Conservation (phyloP, 2,329 filamentous ascomycete species). For the Penicillium sp. region DNA sequence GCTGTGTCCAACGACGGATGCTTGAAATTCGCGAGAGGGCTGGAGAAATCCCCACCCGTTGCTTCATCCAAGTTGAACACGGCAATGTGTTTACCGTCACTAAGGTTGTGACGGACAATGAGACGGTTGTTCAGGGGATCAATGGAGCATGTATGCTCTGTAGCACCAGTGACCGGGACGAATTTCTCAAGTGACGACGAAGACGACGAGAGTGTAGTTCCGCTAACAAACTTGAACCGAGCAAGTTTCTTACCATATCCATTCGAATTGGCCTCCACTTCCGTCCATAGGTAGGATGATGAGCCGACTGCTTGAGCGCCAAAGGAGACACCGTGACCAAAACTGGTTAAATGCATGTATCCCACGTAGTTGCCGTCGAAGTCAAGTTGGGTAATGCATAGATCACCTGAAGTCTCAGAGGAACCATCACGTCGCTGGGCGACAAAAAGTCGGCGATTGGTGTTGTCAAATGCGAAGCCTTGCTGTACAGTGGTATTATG, state of each 20-base stretch:
- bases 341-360: conserved; percentile 23
- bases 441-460: conserved; percentile 24
- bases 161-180: conserved; percentile 12
- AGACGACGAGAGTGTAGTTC: conserved; percentile 11
- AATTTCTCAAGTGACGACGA: conserved; percentile 7
- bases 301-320: conserved; percentile 17
- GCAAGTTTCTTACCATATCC: conserved; percentile 24
- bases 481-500: conserved; percentile 23
- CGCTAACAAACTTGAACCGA: conserved; percentile 23
- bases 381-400: conserved; percentile 26
- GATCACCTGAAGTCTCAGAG: conserved; percentile 14
- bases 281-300: conserved; percentile 24
- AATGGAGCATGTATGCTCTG: conserved; percentile 20
- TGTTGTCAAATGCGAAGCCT: conserved; percentile 27
- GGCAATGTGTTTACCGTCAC: conserved; percentile 18
- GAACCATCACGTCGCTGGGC: conserved; percentile 20
- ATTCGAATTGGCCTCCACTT: conserved; percentile 22
- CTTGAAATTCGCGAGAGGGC: conserved; percentile 16
- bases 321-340: conserved; percentile 24
- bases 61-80: conserved; percentile 19
- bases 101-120: conserved; percentile 19
- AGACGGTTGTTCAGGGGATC: conserved; percentile 20
- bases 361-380: conserved; percentile 23
- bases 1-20: conserved; percentile 11
- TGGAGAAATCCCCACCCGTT: conserved; percentile 18